phyloP scores from a whole-genome alignment of 345 rosid genomes.

The Eucalyptus lansdowneana region DNA sequence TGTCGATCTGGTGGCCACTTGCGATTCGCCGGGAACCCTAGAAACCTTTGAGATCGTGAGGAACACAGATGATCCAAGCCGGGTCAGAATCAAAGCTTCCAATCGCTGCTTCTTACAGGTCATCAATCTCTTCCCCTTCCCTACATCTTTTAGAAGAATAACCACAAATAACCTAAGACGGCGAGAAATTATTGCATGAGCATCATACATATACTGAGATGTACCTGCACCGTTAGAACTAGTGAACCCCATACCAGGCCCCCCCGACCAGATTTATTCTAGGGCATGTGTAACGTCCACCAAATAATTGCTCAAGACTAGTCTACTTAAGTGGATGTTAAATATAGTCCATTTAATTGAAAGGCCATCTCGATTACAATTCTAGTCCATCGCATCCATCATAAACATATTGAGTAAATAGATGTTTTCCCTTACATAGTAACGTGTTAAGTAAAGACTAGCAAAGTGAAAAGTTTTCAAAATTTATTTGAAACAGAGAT shows the following conservation, averaged over 20 bases:
- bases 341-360: not conserved
- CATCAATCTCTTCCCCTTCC: not conserved
- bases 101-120: slow-evolving; percentile 46
- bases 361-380: not conserved
- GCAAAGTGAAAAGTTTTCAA: too few species aligned
- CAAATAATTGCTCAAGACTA: not conserved
- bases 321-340: not conserved
- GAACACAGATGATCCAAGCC: slow-evolving; percentile 5
- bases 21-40: not conserved
- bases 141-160: not conserved
- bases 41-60: slow-evolving; percentile 39
- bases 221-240: not conserved
- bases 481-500: too few species aligned
- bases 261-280: not conserved
- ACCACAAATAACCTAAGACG: too few species aligned
- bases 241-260: not conserved
- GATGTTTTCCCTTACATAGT: too few species aligned
- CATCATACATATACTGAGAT: not conserved
- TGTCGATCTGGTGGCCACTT: slow-evolving; percentile 13
- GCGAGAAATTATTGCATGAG: not conserved
- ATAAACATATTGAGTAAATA: too few species aligned
- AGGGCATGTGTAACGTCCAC: not conserved
- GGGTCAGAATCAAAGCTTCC: slow-evolving; percentile 39
- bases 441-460: too few species aligned
- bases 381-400: too few species aligned